Percentiles rank a stretch among this genome's conserved stretches.
Evolutionary conservation across 495 filamentous ascomycete species (phyloP).

Genomic region (Neurospora sp.): DNA sequence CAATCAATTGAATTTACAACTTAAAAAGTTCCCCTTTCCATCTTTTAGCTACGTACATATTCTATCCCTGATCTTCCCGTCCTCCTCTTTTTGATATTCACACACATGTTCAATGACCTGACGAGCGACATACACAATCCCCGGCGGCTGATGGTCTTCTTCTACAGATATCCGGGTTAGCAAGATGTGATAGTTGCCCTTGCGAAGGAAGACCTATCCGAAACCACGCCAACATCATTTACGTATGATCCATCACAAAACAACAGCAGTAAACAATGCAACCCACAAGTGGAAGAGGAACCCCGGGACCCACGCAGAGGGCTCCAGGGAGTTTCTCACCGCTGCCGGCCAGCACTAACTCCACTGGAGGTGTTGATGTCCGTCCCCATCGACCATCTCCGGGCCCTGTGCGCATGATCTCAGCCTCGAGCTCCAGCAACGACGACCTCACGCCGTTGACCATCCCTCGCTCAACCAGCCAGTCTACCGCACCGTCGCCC

Average conservation of each 20-base stretch:
- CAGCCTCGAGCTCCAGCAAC: background rate
- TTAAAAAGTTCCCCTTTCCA: background rate
- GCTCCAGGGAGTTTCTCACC: conserved; percentile 48
- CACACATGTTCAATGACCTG: background rate
- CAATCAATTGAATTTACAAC: background rate
- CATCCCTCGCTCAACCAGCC: background rate
- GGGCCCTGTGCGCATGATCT: background rate
- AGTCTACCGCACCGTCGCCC: background rate
- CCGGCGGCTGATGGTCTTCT: background rate
- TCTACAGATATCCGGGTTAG: background rate
- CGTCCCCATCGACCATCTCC: background rate
- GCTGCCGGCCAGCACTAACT: conserved; percentile 21
- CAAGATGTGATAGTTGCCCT: background rate
- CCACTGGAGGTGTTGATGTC: background rate
- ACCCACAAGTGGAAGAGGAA: conserved; percentile 27
- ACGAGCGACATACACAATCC: background rate
- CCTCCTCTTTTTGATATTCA: background rate
- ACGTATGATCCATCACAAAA: background rate
- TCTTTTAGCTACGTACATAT: background rate
- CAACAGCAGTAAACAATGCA: conserved; percentile 31
- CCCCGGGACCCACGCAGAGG: conserved; percentile 26
- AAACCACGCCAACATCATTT: background rate
- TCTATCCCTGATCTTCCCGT: background rate
- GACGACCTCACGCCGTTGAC: background rate
- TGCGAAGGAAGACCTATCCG: background rate